Base-by-base conservation (phyloP, 148 eudicot species). In the Salicornia ramosissima region DNA sequence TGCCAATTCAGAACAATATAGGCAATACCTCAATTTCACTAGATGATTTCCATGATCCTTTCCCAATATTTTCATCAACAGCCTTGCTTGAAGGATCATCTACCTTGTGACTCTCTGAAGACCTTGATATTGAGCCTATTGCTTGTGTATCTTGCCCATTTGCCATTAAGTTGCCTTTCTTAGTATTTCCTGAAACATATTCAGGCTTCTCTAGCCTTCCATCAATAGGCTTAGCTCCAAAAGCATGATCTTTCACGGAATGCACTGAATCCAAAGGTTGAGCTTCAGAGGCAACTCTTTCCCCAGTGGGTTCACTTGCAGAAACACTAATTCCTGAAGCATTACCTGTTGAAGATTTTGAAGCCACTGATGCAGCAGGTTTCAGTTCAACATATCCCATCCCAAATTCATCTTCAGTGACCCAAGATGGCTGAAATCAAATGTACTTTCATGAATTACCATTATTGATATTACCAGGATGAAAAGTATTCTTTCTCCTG, bases 381-480 rank as follows among this genome's bases (percentile, higher is more conserved):
- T 94, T 94, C 40, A 90, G 54, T 40, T 90, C 98, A 80, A 94
- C 80, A 80, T 81, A 84, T 39, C 99, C 99, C 97, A 90, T 94
- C 71, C 97, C 96, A 79, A 94, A 94, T 80, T 88, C 97, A 77
- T 94, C 99, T 77, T 94, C 99, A 24, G 97, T 80, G 68, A 94
- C 93, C 99, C 99, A 94, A 24, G 93, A 91, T 34, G 91, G 76
- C 99, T 94, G 89, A 39, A 42, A 60, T 24, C 64, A 65, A 74
- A 40, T 13, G 19, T 22, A 40, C 10, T 39, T 40, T 15, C 29
- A 4, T 22, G 40, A 40, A 63, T 63, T 63, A 24, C 18, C 11
- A 63, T 24, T 22, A 42, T 24, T 42, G 7, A 16, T 39, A 21
- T 22, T 15, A 10, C 2, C 11, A 10, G 15, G 64, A 34, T 25